Evolutionary conservation across 1,284 basidiomycete species (phyloP), one percentile per base, ranked within the genome.

Genomic region (Tremellales sp.): DNA sequence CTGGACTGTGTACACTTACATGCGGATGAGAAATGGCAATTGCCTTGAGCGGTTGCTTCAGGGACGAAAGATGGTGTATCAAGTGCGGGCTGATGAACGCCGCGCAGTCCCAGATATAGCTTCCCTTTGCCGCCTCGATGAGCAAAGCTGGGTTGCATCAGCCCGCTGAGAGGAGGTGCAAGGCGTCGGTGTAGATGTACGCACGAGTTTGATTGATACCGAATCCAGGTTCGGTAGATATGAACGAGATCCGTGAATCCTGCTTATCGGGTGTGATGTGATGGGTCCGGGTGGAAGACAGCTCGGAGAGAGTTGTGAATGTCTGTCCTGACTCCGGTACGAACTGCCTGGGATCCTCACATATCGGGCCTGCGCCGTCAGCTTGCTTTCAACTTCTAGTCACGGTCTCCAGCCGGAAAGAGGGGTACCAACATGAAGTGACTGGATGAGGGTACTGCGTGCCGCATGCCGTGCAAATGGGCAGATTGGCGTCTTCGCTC

Each of bases 21-120:
- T 74, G 73, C 10, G 73, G 73, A 53, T 74, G 73, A 5, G 66
- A 69, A 25, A 74, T 71, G 8, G 65, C 65, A 17, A 74, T 73
- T 7, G 57, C 73, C 45, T 62, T 67, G 19, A 74, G 57, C 4
- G 68, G 67, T 8, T 31, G 48, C 12, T 56, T 21, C 23, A 72
- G 57, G 2, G 29, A 26, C 3, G 36, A 24, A 11, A 74, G 56
- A 51, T 68, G 51, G 0, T 54, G 51, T 12, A 68, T 53, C 3
- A 73, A 53, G 10, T 43, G 48, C 11, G 65, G 56, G 2, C 70
- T 64, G 22, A 73, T 51, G 37, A 59, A 60, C 2, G 70, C 68
- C 1, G 62, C 47, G 46, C 71, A 74, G 49, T 74, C 73, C 73
- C 73, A 74, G 42, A 74, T 62, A 50, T 66, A 72, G 13, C 60